These are phyloP conservation scores for Patellifolia procumbens DNA, from an alignment of 179 eudicot species.

Conservation along the genomic window DNA sequence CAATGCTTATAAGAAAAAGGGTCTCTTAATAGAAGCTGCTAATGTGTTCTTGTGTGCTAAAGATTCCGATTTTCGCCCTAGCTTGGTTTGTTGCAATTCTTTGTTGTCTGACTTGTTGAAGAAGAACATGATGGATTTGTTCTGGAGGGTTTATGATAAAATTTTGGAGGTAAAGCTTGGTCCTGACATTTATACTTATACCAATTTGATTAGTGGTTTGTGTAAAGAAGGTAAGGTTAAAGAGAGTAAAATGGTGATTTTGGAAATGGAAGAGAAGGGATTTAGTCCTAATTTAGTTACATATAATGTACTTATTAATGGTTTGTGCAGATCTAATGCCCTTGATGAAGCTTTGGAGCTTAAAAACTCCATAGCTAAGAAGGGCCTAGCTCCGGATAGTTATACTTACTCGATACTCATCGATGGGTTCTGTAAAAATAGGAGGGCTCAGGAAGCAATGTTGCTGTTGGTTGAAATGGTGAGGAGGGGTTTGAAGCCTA, in stretches of 20 bases:
- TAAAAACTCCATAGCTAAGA: slow-evolving; percentile 54
- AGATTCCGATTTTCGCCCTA: slow-evolving; percentile 44
- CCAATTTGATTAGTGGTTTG: slow-evolving; percentile 61
- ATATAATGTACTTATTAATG: slow-evolving; percentile 71
- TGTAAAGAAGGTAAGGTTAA: slow-evolving; percentile 66
- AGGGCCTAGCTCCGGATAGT: slow-evolving; percentile 59
- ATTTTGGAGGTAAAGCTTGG: slow-evolving; percentile 49
- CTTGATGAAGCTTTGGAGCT: slow-evolving; percentile 67
- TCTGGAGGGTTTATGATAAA: slow-evolving; percentile 66
- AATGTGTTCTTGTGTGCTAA: slow-evolving; percentile 45
- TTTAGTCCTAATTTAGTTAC: slow-evolving; percentile 65
- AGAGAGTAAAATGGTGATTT: slow-evolving; percentile 53
- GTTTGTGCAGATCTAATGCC: slow-evolving; percentile 58
- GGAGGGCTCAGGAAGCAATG: slow-evolving; percentile 60
- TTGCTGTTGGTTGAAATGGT: slow-evolving; percentile 58
- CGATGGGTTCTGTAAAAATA: slow-evolving; percentile 65
- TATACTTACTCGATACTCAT: slow-evolving; percentile 67
- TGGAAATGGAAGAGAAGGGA: slow-evolving; percentile 69
- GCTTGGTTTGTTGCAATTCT: slow-evolving; percentile 69
- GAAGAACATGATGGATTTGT: slow-evolving; percentile 54
- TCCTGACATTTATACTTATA: slow-evolving; percentile 68
- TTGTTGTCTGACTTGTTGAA: slow-evolving; percentile 65
- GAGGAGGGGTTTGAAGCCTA: slow-evolving; percentile 46
- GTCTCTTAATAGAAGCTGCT: slow-evolving; percentile 57
- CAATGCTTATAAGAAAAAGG: slow-evolving; percentile 60